These are phyloP conservation scores for Raffaelea albimanens DNA, from an alignment of 2,329 filamentous ascomycete species.

Conservation along the genomic window DNA sequence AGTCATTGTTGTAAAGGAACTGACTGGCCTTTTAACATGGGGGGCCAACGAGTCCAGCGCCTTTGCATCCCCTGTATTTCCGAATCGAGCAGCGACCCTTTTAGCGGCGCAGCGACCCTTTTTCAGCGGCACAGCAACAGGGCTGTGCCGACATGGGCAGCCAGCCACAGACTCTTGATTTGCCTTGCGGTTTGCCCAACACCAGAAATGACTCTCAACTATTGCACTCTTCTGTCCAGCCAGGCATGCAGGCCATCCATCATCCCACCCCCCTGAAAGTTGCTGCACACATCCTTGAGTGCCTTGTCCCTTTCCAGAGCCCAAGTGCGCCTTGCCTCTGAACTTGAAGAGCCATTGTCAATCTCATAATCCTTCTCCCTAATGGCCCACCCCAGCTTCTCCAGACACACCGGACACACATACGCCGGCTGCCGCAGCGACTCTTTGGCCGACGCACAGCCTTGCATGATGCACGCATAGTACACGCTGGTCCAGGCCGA, in stretches of 20 bases:
- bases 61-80: too few species aligned
- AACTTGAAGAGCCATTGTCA: not conserved
- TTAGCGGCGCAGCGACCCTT: too few species aligned
- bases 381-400: slow-evolving; percentile 35
- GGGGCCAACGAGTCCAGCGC: too few species aligned
- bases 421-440: slow-evolving; percentile 55
- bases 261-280: slow-evolving; percentile 28
- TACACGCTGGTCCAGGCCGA: slow-evolving; percentile 57
- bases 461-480: slow-evolving; percentile 57
- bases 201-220: too few species aligned
- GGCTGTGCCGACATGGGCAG: too few species aligned
- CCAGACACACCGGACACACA: slow-evolving; percentile 49
- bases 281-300: slow-evolving; percentile 31
- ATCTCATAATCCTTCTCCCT: slow-evolving; percentile 6
- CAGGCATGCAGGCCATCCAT: slow-evolving; percentile 37
- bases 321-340: slow-evolving; percentile 14
- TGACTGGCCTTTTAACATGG: too few species aligned
- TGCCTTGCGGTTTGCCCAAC: too few species aligned
- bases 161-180: too few species aligned
- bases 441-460: slow-evolving; percentile 45
- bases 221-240: too few species aligned
- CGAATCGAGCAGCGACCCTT: too few species aligned
- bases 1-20: too few species aligned
- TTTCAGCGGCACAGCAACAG: too few species aligned
- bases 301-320: slow-evolving; percentile 27